Evolutionary conservation across 2,329 filamentous ascomycete genomes (phyloP), one percentile per base, ranked within the genome.

Genomic region (Trichoderma gracile): DNA sequence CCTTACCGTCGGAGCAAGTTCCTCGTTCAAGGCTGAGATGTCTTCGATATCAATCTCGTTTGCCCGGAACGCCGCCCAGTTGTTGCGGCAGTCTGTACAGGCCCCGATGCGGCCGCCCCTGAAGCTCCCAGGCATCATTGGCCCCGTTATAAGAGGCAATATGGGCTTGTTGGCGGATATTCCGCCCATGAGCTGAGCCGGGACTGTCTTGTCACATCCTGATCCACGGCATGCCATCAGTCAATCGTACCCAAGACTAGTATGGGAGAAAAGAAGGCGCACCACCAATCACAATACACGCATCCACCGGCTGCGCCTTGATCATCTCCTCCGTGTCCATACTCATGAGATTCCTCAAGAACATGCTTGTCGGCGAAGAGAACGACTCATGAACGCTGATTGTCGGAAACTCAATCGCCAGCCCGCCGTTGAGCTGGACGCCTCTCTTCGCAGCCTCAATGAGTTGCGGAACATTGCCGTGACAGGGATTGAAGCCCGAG

Each of bases 291-390:
- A 89, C 79, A 15, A 90, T 81, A 10, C 86, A 85, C 0, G 86
- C 85, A 75, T 92, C 89, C 17, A 89, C 80, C 0, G 89, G 89
- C 74, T 92, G 89, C 0, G 88, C 89, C 49, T 79, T 79, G 60
- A 91, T 86, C 89, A 92, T 92, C 77, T 92, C 89, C 73, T 92
- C 89, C 0, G 89, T 92, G 71, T 92, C 89, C 87, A 92, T 90
- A 68, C 86, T 88, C 89, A 92, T 92, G 64, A 92, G 71, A 68
- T 92, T 92, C 38, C 89, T 76, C 54, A 92, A 71, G 63, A 86
- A 91, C 89, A 92, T 91, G 76, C 88, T 91, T 5, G 89, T 91
- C 2, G 89, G 89, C 50, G 82, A 79, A 0, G 89, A 81, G 71
- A 92, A 92, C 3, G 80, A 83, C 79, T 92, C 89, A 68, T 89